Evolutionary conservation across 2,329 filamentous ascomycete species (phyloP), one percentile per base, ranked within the genome.

Genomic region (Rutstroemia sp.): DNA sequence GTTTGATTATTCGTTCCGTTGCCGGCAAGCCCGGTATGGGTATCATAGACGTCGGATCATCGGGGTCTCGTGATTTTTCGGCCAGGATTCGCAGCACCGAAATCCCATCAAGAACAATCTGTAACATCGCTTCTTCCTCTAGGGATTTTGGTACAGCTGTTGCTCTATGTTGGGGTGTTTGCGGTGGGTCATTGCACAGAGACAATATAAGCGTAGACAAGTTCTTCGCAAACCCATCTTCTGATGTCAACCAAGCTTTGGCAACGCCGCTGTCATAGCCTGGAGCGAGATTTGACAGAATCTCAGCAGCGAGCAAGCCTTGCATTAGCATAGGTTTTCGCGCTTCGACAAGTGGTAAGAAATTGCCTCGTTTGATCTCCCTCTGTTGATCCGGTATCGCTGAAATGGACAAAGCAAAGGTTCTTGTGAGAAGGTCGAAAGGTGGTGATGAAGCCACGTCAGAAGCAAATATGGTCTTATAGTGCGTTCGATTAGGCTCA

Each of bases 311-410:
- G 5, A 97, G 78, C 65, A 97, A 82, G 1, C 91, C 92, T 72
- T 99, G 94, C 80, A 95, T 94, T 10, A 99, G 75, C 65, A 90
- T 86, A 0, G 94, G 87, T 71, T 95, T 96, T 56, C 94, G 84
- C 4, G 82, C 83, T 69, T 96, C 91, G 5, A 94, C 81, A 5
- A 91, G 78, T 0, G 84, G 80, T 0, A 87, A 73, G 25, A 86
- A 70, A 57, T 80, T 79, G 2, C 80, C 77, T 16, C 81, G 79
- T 39, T 84, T 82, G 16, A 79, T 78, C 44, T 79, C 73, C 14
- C 67, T 70, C 58, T 80, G 78, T 45, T 94, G 78, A 44, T 92
- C 89, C 0, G 94, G 94, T 36, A 97, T 78, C 0, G 92, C 84
- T 6, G 89, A 88, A 56, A 97, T 87, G 1, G 92, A 87, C 17